phyloP scores from a whole-genome alignment of 345 rosid species.

The Raphanus raphanistrum region DNA sequence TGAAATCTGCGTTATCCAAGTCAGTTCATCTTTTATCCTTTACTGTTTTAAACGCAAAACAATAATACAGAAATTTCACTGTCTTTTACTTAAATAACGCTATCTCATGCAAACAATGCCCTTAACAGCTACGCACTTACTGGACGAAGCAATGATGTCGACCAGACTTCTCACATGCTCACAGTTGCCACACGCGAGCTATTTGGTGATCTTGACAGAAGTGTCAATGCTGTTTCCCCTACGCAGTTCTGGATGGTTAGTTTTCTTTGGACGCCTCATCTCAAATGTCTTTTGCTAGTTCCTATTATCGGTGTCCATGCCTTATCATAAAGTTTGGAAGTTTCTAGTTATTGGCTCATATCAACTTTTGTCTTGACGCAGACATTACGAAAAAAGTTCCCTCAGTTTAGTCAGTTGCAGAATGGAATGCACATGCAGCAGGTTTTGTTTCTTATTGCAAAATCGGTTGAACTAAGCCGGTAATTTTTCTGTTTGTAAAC shows the following conservation, averaged over 20 bases:
- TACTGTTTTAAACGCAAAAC: neutral
- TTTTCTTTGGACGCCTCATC: neutral
- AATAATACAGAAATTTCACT: neutral
- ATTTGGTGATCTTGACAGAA: constrained; percentile 84
- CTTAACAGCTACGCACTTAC: constrained; percentile 65
- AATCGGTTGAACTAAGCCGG: neutral
- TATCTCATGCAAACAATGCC: constrained; percentile 22
- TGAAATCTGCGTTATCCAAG: constrained; percentile 77
- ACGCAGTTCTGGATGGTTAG: constrained; percentile 96
- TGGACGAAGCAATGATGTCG: constrained; percentile 65
- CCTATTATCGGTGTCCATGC: constrained; percentile 2
- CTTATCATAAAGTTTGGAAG: neutral
- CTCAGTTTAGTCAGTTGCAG: constrained; percentile 89
- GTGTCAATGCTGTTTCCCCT: constrained; percentile 88
- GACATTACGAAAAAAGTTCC: constrained; percentile 84
- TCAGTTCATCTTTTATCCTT: constrained; percentile 36
- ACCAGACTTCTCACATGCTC: constrained; percentile 90
- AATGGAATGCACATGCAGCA: constrained; percentile 96
- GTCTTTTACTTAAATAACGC: neutral
- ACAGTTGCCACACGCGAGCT: constrained; percentile 90
- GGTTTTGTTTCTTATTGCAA: constrained; percentile 43
- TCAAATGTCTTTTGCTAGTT: constrained; percentile 9
- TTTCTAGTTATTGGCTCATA: neutral
- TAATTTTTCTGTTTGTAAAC: neutral
- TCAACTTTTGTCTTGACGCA: constrained; percentile 36